phyloP scores from a whole-genome alignment of 1,284 basidiomycete species.

The Veloboletus limbatus region DNA sequence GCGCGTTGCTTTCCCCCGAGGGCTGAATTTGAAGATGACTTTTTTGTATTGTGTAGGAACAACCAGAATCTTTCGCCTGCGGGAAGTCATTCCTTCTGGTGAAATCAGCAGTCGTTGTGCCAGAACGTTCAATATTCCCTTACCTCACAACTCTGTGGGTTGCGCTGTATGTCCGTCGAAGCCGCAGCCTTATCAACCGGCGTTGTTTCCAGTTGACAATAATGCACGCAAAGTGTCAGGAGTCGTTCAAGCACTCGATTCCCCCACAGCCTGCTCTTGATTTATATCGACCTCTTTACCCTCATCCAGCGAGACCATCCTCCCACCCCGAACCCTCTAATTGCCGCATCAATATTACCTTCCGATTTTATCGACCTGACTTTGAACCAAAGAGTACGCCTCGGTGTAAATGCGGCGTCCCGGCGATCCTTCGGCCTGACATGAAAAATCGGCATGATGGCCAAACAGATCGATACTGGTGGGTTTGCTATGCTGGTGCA shows the following conservation, averaged over 20 bases:
- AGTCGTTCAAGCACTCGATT: constrained; percentile 82
- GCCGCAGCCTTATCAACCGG: background rate
- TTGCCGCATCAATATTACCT: constrained; percentile 85
- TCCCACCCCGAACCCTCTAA: constrained; percentile 50
- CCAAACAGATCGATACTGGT: constrained; percentile 70
- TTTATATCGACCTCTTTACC: constrained; percentile 64
- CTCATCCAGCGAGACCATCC: constrained; percentile 38
- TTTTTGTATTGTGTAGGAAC: constrained; percentile 50
- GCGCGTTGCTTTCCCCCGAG: constrained; percentile 38
- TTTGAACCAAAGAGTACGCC: constrained; percentile 70
- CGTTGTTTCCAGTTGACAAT: constrained; percentile 59
- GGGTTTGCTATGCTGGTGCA: constrained; percentile 81
- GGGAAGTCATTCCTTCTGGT: constrained; percentile 66
- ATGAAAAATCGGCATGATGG: constrained; percentile 64
- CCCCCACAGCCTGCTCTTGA: constrained; percentile 78
- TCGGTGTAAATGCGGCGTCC: constrained; percentile 77
- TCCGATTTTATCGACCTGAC: constrained; percentile 85
- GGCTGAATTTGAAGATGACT: constrained; percentile 4
- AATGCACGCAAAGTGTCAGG: constrained; percentile 92
- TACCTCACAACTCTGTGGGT: constrained; percentile 81
- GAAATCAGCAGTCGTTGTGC: constrained; percentile 54
- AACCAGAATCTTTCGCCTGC: constrained; percentile 70
- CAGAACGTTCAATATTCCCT: constrained; percentile 79
- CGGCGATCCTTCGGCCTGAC: constrained; percentile 74
- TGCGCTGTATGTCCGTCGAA: constrained; percentile 3